phyloP scores from a whole-genome alignment of 78 protist genomes.

The Speleostelium caveatum region DNA sequence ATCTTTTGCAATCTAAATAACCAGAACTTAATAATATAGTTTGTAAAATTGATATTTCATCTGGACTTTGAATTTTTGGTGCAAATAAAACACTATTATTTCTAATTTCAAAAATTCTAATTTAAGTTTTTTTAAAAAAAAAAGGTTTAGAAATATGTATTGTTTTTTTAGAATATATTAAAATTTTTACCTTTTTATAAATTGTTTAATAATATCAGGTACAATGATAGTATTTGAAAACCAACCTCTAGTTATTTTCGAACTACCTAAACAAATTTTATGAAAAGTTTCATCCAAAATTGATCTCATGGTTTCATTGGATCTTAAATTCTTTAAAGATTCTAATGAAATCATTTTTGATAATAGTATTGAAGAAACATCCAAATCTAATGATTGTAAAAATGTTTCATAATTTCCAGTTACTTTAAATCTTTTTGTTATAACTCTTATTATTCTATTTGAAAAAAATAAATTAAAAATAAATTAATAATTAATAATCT shows the following conservation, averaged over 20 bases:
- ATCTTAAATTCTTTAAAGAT: background rate
- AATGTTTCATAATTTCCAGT: slow-evolving; percentile 50
- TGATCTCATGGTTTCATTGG: background rate
- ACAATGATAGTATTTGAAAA: slow-evolving; percentile 29
- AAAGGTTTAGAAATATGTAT: background rate
- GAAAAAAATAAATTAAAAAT: too few species aligned
- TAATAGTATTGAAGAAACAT: slow-evolving; percentile 6
- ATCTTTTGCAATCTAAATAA: slow-evolving; percentile 22
- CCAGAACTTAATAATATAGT: slow-evolving; percentile 12
- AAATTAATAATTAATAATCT: too few species aligned
- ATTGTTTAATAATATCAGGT: slow-evolving; percentile 29
- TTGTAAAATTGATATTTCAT: slow-evolving; percentile 23
- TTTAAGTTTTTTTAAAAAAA: background rate
- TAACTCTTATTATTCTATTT: slow-evolving; percentile 33
- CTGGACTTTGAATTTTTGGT: slow-evolving; percentile 49
- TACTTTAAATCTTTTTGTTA: slow-evolving; percentile 33
- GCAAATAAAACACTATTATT: slow-evolving; percentile 40
- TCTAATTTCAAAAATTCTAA: slow-evolving; percentile 14
- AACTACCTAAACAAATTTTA: background rate
- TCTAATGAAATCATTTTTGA: slow-evolving; percentile 14
- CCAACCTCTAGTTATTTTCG: slow-evolving; percentile 37
- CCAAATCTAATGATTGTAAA: slow-evolving; percentile 23
- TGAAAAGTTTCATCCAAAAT: slow-evolving; percentile 43
- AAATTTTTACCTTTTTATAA: slow-evolving; percentile 25
- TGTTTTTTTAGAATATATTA: background rate